A percentile compares a stretch with the other conserved stretches of the same genome.
phyloP scores from a whole-genome alignment of 148 eudicot genomes.

The Fallopia convolvulus region DNA sequence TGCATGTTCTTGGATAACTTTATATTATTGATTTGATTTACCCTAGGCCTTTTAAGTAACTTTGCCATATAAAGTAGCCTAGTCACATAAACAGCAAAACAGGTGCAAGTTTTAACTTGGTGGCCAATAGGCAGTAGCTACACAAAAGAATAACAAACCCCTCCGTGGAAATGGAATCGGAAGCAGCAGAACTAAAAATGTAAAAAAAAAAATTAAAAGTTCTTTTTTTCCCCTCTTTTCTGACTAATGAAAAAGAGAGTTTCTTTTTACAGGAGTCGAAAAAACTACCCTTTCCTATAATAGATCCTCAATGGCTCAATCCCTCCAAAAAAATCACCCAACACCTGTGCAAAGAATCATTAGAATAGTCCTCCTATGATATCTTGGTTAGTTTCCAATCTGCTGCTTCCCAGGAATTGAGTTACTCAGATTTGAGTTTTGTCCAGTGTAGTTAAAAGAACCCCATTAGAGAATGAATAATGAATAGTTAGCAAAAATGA shows the following conservation, averaged over 20 bases:
- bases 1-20: no score
- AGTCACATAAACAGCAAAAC: no score
- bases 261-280: constrained; percentile 1
- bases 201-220: not conserved
- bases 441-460: constrained; percentile 36
- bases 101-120: constrained; percentile 20
- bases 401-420: constrained; percentile 27
- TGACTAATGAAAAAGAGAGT: constrained; percentile 13
- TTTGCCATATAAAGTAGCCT: no score
- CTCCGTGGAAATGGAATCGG: constrained; percentile 19
- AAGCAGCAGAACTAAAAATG: constrained; percentile 24
- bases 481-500: constrained; percentile 39
- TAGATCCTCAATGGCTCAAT: not conserved
- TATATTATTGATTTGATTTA: no score
- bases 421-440: not conserved
- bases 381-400: constrained; percentile 23
- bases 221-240: constrained; percentile 15
- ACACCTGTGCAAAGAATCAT: constrained; percentile 40
- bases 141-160: constrained; percentile 55
- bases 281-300: not conserved
- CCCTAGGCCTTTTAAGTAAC: no score
- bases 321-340: constrained; percentile 17
- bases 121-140: constrained; percentile 30
- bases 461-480: constrained; percentile 21
- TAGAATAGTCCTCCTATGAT: constrained; percentile 22